Evolutionary conservation across 2,329 filamentous ascomycete genomes (phyloP).

Genomic region (Clarireedia hainanense): DNA sequence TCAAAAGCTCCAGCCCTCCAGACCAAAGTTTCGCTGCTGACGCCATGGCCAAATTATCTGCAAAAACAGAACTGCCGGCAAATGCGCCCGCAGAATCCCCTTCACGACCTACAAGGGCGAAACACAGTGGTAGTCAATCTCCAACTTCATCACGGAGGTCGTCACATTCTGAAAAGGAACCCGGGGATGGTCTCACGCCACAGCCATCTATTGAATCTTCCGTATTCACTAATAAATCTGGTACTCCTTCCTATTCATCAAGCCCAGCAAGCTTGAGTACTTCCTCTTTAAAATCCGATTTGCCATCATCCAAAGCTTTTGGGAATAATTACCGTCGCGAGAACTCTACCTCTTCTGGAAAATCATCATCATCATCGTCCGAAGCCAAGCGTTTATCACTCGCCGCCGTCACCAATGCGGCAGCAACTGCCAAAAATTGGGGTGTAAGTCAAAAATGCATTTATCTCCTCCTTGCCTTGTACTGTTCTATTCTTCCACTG

Average conservation of each 20-base stretch:
- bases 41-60: conserved; percentile 62
- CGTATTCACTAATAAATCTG: conserved; percentile 9
- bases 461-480: not conserved
- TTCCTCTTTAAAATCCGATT: conserved; percentile 35
- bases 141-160: conserved; percentile 39
- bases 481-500: not conserved
- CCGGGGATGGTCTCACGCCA: conserved; percentile 28
- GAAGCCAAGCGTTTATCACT: conserved; percentile 42
- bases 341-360: conserved; percentile 29
- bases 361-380: conserved; percentile 16
- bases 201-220: conserved; percentile 17
- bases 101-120: conserved; percentile 32
- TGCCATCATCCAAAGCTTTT: conserved; percentile 34
- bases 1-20: conserved; percentile 45
- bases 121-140: conserved; percentile 39
- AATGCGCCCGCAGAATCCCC: conserved; percentile 40
- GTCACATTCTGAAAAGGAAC: conserved; percentile 32
- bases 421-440: conserved; percentile 50
- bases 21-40: conserved; percentile 52
- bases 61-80: conserved; percentile 47
- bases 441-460: conserved; percentile 27
- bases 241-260: conserved; percentile 20
- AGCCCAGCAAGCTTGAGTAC: conserved; percentile 31
- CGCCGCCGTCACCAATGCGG: conserved; percentile 47
- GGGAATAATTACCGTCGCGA: conserved; percentile 28